phyloP scores from a whole-genome alignment of 768 basidiomycete species.

The Pleurotus salmoneostramineus region DNA sequence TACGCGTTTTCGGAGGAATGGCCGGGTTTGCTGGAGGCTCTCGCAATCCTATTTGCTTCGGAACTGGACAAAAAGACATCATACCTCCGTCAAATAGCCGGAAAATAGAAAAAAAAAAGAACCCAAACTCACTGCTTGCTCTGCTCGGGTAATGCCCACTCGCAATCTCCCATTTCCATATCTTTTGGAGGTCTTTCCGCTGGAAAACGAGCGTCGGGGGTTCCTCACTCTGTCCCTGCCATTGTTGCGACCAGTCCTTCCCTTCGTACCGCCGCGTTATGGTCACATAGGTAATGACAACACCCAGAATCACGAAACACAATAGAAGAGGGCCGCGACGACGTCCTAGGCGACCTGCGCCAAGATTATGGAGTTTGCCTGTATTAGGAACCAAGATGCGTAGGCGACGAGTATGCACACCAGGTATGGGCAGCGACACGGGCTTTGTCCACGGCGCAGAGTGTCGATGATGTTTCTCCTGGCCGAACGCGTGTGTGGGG shows the following conservation, averaged over 20 bases:
- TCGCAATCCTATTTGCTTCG: slow-evolving; percentile 55
- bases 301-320: slow-evolving; percentile 44
- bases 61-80: slow-evolving; percentile 38
- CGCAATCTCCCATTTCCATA: slow-evolving; percentile 93
- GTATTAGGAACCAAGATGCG: slow-evolving; percentile 57
- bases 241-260: slow-evolving; percentile 39
- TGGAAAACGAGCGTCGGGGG: slow-evolving; percentile 68
- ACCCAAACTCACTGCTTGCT: slow-evolving; percentile 51
- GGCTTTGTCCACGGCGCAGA: slow-evolving; percentile 47
- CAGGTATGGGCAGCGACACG: slow-evolving; percentile 55
- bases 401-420: slow-evolving; percentile 51
- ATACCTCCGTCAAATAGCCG: not conserved
- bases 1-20: slow-evolving; percentile 45
- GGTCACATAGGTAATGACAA: slow-evolving; percentile 45
- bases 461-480: slow-evolving; percentile 35
- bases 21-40: slow-evolving; percentile 63
- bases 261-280: slow-evolving; percentile 37
- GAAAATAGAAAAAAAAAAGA: not conserved
- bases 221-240: slow-evolving; percentile 30
- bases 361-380: slow-evolving; percentile 37
- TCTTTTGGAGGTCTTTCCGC: slow-evolving; percentile 69
- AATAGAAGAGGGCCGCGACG: slow-evolving; percentile 54
- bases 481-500: slow-evolving; percentile 38
- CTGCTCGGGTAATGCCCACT: slow-evolving; percentile 86
- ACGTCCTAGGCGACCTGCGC: slow-evolving; percentile 44